Conservation (phyloP, 495 filamentous ascomycete genomes). For the Emericellopsis terricola region DNA sequence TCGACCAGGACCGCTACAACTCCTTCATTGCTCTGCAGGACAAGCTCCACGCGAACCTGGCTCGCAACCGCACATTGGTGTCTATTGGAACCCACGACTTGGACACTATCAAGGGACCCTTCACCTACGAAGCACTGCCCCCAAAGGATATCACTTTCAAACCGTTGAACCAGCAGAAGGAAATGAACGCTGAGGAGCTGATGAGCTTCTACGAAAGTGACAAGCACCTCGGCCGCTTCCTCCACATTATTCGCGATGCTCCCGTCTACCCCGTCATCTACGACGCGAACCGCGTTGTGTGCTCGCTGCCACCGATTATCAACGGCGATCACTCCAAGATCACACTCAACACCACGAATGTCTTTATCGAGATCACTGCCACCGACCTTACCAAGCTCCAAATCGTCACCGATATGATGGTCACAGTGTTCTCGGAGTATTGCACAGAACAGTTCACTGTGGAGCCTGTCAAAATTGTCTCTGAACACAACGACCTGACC, state of each 20-base stretch:
- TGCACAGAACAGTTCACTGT: conserved; percentile 76
- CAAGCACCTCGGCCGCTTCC: conserved; percentile 59
- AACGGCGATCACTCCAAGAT: conserved; percentile 96
- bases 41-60: conserved; percentile 94
- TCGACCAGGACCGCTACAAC: conserved; percentile 78
- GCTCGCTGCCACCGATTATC: conserved; percentile 93
- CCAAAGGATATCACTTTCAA: conserved; percentile 86
- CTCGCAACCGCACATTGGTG: conserved; percentile 78
- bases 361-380: conserved; percentile 96
- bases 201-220: conserved; percentile 95
- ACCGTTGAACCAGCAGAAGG: conserved; percentile 76
- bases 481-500: conserved; percentile 72
- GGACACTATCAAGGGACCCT: conserved; percentile 84
- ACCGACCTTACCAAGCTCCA: conserved; percentile 93
- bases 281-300: conserved; percentile 72
- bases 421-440: conserved; percentile 94
- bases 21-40: conserved; percentile 97
- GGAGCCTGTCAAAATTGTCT: conserved; percentile 81
- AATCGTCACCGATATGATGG: conserved; percentile 85
- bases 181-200: conserved; percentile 73
- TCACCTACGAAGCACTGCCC: conserved; percentile 84
- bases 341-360: conserved; percentile 67
- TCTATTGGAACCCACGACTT: conserved; percentile 95
- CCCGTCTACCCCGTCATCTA: conserved; percentile 95
- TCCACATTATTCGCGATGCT: conserved; percentile 86